Base-by-base conservation (phyloP, 305 asterid genomes). In the Caryopteris hybrid region DNA sequence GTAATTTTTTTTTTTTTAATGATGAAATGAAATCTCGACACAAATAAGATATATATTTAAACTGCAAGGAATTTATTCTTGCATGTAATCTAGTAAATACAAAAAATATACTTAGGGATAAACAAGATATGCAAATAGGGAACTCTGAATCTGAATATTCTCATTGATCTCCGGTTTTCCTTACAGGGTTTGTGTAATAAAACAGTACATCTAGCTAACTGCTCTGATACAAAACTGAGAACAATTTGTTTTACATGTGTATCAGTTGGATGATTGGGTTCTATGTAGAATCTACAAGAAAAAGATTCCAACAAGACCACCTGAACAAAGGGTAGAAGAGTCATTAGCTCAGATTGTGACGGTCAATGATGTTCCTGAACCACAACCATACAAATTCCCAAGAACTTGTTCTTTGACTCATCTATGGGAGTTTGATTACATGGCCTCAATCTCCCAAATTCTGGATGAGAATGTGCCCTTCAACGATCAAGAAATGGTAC, bases 221-320 rank as follows among this genome's bases (percentile, higher is more conserved):
- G n/a, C n/a, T n/a, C n/a, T n/a, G 4, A 25, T 25, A 25, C 31
- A 25, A 13, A 6, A 25, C 2, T 61, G 59, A 60, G 23, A 23
- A 13, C 45, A 58, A 46, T 22, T 56, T 17, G 4, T 66, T 53
- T 20, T 39, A 14, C 6, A 1, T 66, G 53, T 82, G 18, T 79
- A 55, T 45, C 88, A 91, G 98, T 71, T 89, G 86, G 98, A 91
- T 69, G 98, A 89, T 79, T 91, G 98, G 98, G 98, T 91, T 27
- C 86, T 91, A 1, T 91, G 98, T 74, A 81, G 98, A 80, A 91
- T 91, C 48, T 91, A 91, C 79, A 87, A 89, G 86, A 91, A 91
- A 77, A 91, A 91, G 76, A 89, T 61, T 68, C 13, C 20, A 50
- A 82, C 76, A 10, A 87, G 69, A 75, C 10, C 36, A 2, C 3